Evolutionary conservation across 495 filamentous ascomycete genomes (phyloP).

Genomic region (Penicillium pancosmium): DNA sequence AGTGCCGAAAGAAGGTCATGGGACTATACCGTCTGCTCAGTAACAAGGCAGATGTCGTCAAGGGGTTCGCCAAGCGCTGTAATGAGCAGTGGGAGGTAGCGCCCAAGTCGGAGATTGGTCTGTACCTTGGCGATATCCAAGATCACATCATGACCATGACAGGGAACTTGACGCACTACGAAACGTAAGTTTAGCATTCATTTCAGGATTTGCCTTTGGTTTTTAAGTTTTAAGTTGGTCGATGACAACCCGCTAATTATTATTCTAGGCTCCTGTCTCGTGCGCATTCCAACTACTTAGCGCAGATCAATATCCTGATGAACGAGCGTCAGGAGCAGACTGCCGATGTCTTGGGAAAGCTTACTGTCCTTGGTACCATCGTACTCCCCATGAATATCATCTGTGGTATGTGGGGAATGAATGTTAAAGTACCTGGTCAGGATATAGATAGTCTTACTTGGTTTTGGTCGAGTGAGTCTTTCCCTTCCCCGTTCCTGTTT

Average conservation of each 20-base stretch:
- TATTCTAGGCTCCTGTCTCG: constrained; percentile 78
- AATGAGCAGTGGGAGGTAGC: constrained; percentile 98
- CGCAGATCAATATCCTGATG: constrained; percentile 93
- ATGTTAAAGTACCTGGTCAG: constrained; percentile 92
- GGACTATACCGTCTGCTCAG: constrained; percentile 86
- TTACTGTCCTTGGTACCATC: constrained; percentile 95
- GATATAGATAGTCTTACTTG: constrained; percentile 63
- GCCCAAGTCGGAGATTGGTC: constrained; percentile 88
- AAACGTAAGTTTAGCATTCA: constrained; percentile 65
- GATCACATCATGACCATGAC: constrained; percentile 99
- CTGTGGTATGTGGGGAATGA: constrained; percentile 99
- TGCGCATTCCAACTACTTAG: constrained; percentile 94
- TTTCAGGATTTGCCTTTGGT: neutral
- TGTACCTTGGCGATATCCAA: constrained; percentile 97
- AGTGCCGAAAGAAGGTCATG: constrained; percentile 97
- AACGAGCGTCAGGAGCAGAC: constrained; percentile 97
- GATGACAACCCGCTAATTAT: neutral
- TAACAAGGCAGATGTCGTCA: constrained; percentile 98
- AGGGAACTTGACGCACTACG: constrained; percentile 89
- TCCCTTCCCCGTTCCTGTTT: constrained; percentile 14
- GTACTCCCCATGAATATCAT: constrained; percentile 98
- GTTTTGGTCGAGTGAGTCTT: constrained; percentile 62
- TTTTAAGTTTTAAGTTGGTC: neutral
- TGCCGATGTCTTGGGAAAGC: constrained; percentile 87
- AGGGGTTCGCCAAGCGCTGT: constrained; percentile 97